A percentile compares a stretch with the other conserved stretches of the same genome.
phyloP scores from a whole-genome alignment of 2,329 filamentous ascomycete species.

The Ceratocystis diversiconidia region DNA sequence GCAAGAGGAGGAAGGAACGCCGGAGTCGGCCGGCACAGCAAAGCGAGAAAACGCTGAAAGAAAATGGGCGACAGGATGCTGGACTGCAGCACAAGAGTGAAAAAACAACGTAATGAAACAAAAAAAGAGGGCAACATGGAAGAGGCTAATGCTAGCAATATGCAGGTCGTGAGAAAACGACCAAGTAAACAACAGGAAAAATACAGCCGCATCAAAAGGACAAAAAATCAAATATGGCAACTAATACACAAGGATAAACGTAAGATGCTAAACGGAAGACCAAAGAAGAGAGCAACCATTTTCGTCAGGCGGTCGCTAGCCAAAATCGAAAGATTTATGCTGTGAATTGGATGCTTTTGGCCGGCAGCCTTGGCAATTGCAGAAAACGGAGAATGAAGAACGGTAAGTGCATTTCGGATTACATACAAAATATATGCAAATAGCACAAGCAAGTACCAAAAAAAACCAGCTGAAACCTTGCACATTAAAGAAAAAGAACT shows the following conservation, averaged over 20 bases:
- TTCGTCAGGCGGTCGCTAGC: not conserved
- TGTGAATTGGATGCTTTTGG: not conserved
- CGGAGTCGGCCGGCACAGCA: constrained; percentile 3
- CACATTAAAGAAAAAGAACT: not conserved
- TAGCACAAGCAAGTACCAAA: not conserved
- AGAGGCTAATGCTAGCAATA: not conserved
- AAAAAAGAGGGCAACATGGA: not conserved
- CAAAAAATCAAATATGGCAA: not conserved
- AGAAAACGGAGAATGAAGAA: not conserved
- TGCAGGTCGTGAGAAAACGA: not conserved
- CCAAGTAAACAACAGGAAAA: not conserved
- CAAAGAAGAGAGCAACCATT: not conserved
- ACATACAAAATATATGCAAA: not conserved
- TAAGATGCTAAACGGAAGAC: not conserved
- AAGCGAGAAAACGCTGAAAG: not conserved
- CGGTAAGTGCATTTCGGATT: not conserved
- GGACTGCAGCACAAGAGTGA: not conserved
- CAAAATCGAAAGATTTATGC: not conserved
- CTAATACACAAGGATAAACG: not conserved
- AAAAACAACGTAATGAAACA: constrained; percentile 7
- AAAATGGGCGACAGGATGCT: not conserved
- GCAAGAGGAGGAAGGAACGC: not conserved
- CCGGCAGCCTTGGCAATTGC: not conserved
- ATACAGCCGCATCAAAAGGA: not conserved
- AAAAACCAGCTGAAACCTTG: not conserved